Conservation (phyloP, 164 flowering plant genomes). For the Buxus sempervirens region DNA sequence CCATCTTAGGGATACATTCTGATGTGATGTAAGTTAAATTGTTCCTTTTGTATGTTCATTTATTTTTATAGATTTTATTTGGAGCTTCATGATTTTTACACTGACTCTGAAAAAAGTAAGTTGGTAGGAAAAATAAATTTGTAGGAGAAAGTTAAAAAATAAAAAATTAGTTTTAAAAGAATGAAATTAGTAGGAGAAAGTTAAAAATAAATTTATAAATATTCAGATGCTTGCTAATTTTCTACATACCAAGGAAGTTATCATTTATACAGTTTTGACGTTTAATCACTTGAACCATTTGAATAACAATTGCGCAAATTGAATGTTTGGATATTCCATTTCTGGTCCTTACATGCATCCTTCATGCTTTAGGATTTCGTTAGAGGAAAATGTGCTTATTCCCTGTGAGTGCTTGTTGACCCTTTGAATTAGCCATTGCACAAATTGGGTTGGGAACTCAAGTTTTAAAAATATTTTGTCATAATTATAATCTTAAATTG, state of each 20-base stretch:
- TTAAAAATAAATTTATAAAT: too few species aligned
- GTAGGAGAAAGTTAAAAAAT: too few species aligned
- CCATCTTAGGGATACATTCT: conserved; percentile 62
- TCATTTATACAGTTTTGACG: too few species aligned
- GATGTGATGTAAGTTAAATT: conserved; percentile 68
- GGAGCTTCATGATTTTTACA: too few species aligned
- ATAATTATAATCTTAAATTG: background rate
- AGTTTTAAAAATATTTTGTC: background rate
- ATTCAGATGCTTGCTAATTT: background rate
- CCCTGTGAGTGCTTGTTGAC: background rate
- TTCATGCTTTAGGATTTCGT: background rate
- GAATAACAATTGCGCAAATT: too few species aligned
- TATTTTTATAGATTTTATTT: background rate
- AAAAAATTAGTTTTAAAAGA: too few species aligned
- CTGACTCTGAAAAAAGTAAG: too few species aligned
- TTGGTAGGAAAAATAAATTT: too few species aligned
- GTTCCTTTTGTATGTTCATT: background rate
- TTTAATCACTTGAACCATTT: too few species aligned
- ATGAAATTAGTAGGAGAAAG: background rate
- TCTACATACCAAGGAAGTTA: background rate
- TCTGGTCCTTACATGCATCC: background rate
- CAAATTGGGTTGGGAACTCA: background rate
- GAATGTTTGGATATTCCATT: too few species aligned
- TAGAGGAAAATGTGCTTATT: background rate
- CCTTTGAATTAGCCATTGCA: background rate